These are phyloP conservation scores for Eimeria acervulina DNA, from an alignment of 169 alveolate species.

Conservation along the genomic window DNA sequence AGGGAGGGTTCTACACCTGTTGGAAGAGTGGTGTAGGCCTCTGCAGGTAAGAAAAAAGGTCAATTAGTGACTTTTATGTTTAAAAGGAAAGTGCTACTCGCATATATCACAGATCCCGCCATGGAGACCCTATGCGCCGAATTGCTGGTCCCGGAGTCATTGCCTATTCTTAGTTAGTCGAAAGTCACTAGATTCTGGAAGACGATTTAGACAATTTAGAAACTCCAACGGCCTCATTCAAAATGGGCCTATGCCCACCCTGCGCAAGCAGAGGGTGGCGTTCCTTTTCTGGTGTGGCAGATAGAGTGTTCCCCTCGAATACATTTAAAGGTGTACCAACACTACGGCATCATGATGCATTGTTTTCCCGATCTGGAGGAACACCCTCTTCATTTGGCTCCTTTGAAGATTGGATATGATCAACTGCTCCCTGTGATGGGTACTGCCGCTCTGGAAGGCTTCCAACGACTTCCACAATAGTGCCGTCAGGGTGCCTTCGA, in stretches of 20 bases:
- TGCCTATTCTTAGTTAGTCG: not conserved
- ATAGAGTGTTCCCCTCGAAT: not conserved
- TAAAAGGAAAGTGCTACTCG: not conserved
- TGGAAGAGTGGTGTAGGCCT: not conserved
- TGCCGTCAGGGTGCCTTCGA: slow-evolving; percentile 73
- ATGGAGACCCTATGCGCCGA: not conserved
- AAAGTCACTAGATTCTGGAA: not conserved
- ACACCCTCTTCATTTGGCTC: not conserved
- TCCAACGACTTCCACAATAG: slow-evolving; percentile 26
- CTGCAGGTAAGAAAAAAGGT: not conserved
- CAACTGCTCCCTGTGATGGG: not conserved
- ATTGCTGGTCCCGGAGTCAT: not conserved
- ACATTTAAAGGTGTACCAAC: not conserved
- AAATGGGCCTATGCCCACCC: not conserved
- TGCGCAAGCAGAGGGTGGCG: not conserved
- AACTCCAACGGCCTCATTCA: not conserved
- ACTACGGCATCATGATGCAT: not conserved
- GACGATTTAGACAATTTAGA: not conserved
- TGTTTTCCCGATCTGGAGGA: not conserved
- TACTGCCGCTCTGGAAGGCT: not conserved
- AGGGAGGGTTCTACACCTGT: not conserved
- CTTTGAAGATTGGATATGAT: not conserved
- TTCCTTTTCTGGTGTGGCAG: not conserved
- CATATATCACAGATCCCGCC: not conserved
- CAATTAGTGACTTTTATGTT: not conserved